Evolutionary conservation across 129 eudicot species (phyloP).

Genomic region (Dittrichia graveolens): DNA sequence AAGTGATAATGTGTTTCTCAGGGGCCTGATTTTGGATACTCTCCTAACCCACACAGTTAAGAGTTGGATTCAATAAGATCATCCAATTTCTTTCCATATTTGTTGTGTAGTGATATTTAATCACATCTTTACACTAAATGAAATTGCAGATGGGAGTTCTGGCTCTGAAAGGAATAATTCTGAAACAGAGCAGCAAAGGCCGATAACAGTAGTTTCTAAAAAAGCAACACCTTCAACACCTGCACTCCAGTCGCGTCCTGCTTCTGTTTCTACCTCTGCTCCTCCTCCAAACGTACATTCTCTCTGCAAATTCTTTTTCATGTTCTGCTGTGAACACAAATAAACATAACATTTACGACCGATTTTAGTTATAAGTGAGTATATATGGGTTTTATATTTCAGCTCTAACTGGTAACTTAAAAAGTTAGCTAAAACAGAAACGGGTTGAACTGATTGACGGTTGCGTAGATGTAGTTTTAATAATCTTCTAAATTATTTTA

Average conservation of each 20-base stretch:
- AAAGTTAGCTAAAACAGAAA: neutral
- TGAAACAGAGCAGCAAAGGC: slow-evolving; percentile 65
- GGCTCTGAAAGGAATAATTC: slow-evolving; percentile 62
- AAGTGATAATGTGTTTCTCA: slow-evolving; percentile 29
- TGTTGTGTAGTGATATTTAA: slow-evolving; percentile 28
- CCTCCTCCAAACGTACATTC: slow-evolving; percentile 55
- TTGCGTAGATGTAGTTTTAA: neutral
- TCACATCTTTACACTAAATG: slow-evolving; percentile 3
- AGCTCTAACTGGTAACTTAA: neutral
- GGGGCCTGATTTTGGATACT: slow-evolving; percentile 92
- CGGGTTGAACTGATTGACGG: neutral
- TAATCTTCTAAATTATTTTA: neutral
- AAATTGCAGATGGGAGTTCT: slow-evolving; percentile 75
- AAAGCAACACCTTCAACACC: slow-evolving; percentile 58
- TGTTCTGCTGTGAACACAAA: neutral
- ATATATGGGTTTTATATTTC: neutral
- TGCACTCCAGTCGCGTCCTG: slow-evolving; percentile 44
- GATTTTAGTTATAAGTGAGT: neutral
- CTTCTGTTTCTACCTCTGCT: slow-evolving; percentile 51
- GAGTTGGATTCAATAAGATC: slow-evolving; percentile 35
- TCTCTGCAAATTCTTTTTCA: neutral
- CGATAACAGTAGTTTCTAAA: slow-evolving; percentile 47
- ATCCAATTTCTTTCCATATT: slow-evolving; percentile 25
- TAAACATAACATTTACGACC: neutral
- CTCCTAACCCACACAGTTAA: slow-evolving; percentile 82